Percentiles rank a stretch among this genome's conserved stretches.
These are phyloP conservation scores for Syzygium oleosum DNA, from an alignment of 345 rosid species.

Conservation along the genomic window DNA sequence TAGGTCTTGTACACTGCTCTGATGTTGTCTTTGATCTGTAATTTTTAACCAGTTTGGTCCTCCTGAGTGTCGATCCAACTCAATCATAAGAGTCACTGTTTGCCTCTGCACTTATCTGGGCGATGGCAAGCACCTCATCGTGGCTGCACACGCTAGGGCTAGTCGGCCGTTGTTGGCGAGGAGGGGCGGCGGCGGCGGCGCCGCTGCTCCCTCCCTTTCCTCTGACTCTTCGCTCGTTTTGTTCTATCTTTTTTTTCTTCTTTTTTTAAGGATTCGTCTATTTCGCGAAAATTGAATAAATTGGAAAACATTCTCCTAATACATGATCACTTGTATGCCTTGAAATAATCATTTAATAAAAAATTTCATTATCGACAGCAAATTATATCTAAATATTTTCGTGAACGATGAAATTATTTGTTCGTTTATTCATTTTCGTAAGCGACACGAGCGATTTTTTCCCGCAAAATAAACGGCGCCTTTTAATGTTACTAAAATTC, in stretches of 20 bases:
- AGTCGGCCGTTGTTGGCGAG: fast-evolving
- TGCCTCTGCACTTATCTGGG: neutral
- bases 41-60: neutral
- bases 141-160: neutral
- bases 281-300: no score
- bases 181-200: no score
- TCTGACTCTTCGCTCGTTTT: no score
- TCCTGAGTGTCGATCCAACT: neutral
- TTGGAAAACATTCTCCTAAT: fast-evolving
- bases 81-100: neutral
- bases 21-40: neutral
- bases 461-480: fast-evolving
- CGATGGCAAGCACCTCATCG: neutral
- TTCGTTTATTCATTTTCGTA: neutral
- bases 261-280: no score
- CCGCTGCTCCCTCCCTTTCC: no score
- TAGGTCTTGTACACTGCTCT: neutral
- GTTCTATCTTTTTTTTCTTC: no score
- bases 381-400: neutral
- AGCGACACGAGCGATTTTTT: fast-evolving
- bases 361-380: fast-evolving
- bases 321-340: fast-evolving
- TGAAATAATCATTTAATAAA: fast-evolving
- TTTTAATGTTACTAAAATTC: fast-evolving
- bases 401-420: fast-evolving